Evolutionary conservation across 169 alveolate species (phyloP).

Genomic region (Plasmodium gonderi): DNA sequence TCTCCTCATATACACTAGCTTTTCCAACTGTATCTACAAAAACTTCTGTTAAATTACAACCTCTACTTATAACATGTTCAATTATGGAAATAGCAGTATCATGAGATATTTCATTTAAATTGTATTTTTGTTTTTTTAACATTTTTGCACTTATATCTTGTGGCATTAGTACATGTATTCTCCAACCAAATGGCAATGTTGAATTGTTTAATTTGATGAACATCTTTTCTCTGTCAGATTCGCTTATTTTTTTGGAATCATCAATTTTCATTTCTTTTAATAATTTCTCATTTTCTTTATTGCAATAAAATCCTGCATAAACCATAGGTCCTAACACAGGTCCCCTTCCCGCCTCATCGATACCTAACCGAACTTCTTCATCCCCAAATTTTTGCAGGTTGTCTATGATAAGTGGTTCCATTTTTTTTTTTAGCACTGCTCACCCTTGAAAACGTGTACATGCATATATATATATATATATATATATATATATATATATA

Average conservation of each 20-base stretch:
- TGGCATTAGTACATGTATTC: constrained; percentile 85
- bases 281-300: constrained; percentile 81
- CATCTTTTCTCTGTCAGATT: constrained; percentile 86
- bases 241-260: constrained; percentile 92
- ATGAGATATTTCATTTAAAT: constrained; percentile 92
- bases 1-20: constrained; percentile 89
- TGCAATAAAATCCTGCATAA: constrained; percentile 95
- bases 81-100: constrained; percentile 90
- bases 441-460: no score
- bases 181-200: constrained; percentile 83
- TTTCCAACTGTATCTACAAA: constrained; percentile 90
- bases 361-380: constrained; percentile 88
- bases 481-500: background rate
- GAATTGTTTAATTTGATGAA: constrained; percentile 81
- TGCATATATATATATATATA: background rate
- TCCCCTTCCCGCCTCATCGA: constrained; percentile 99
- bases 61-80: constrained; percentile 78
- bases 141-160: constrained; percentile 89
- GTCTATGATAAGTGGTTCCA: constrained; percentile 68
- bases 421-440: background rate
- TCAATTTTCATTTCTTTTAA: constrained; percentile 87
- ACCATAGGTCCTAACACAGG: constrained; percentile 99
- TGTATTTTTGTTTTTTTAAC: constrained; percentile 89
- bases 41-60: constrained; percentile 73
- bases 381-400: constrained; percentile 57